A percentile compares a stretch with the other conserved stretches of the same genome.
These are phyloP conservation scores for Pisolithus albus DNA, from an alignment of 768 basidiomycete genomes.

Conservation along the genomic window DNA sequence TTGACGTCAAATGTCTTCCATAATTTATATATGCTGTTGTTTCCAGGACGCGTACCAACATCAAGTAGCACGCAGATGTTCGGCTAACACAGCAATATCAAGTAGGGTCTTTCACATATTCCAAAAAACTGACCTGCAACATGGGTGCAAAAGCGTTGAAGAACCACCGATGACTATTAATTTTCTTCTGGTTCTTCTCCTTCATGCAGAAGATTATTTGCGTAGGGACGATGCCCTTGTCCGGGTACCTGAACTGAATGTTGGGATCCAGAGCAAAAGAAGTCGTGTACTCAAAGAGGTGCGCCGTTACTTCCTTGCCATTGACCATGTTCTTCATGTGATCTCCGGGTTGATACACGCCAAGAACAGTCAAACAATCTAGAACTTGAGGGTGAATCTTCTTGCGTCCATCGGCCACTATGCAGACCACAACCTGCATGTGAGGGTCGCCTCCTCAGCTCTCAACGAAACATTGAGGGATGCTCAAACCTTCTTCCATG, in stretches of 20 bases:
- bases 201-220: slow-evolving; percentile 90
- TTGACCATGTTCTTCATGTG: slow-evolving; percentile 62
- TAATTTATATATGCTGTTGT: slow-evolving; percentile 84
- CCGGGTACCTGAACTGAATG: slow-evolving; percentile 80
- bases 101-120: not conserved
- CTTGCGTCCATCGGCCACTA: slow-evolving; percentile 83
- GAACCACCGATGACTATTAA: slow-evolving; percentile 96
- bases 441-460: not conserved
- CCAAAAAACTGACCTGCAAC: slow-evolving; percentile 51
- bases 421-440: slow-evolving; percentile 78
- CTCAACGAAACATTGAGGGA: not conserved
- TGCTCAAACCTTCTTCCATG: slow-evolving; percentile 81
- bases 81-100: slow-evolving; percentile 39
- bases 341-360: slow-evolving; percentile 77
- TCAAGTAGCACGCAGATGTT: slow-evolving; percentile 91
- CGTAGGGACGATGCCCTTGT: slow-evolving; percentile 91
- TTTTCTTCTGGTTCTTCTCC: slow-evolving; percentile 95
- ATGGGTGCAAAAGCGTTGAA: slow-evolving; percentile 89
- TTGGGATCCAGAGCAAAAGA: slow-evolving; percentile 74
- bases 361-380: slow-evolving; percentile 85
- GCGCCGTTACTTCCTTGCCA: slow-evolving; percentile 63
- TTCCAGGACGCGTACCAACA: slow-evolving; percentile 87
- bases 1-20: slow-evolving; percentile 95
- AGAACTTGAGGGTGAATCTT: slow-evolving; percentile 79
- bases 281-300: slow-evolving; percentile 83